Percentiles rank a stretch among this genome's conserved stretches.
Conservation (phyloP, 148 eudicot species). For the Amaranthus hypochondriacus region DNA sequence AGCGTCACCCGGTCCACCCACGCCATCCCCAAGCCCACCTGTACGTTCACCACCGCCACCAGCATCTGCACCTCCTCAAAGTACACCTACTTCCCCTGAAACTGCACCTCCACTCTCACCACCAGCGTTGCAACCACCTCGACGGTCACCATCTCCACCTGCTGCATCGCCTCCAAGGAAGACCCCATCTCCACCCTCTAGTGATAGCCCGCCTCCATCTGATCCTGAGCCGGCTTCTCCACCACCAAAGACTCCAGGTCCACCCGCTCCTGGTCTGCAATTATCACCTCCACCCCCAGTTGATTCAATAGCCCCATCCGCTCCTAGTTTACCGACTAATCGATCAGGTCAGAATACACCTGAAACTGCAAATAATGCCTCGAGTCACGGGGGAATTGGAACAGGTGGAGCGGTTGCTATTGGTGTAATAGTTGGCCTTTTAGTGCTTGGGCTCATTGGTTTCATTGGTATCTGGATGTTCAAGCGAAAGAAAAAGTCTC, state of each 20-base stretch:
- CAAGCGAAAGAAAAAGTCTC: slow-evolving; percentile 43
- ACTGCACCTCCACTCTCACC: slow-evolving; percentile 26
- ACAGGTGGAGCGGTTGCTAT: slow-evolving; percentile 40
- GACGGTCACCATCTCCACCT: slow-evolving; percentile 25
- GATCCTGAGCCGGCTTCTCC: slow-evolving; percentile 30
- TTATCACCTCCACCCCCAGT: slow-evolving; percentile 31
- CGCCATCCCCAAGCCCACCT: no score
- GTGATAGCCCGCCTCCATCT: slow-evolving; percentile 24
- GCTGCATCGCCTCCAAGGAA: slow-evolving; percentile 23
- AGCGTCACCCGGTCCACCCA: neutral
- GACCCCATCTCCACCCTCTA: slow-evolving; percentile 26
- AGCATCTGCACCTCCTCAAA: neutral
- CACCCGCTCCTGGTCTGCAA: slow-evolving; percentile 28
- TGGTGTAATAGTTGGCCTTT: slow-evolving; percentile 36
- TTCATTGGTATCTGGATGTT: slow-evolving; percentile 33
- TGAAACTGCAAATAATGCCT: slow-evolving; percentile 23
- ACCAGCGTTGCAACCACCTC: slow-evolving; percentile 28
- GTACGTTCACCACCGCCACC: slow-evolving; percentile 29
- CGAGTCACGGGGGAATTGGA: slow-evolving; percentile 32
- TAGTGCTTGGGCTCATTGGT: slow-evolving; percentile 49
- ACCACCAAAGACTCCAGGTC: slow-evolving; percentile 14
- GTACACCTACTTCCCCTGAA: slow-evolving; percentile 24
- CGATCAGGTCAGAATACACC: slow-evolving; percentile 18
- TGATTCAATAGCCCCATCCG: slow-evolving; percentile 22
- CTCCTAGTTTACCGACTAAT: slow-evolving; percentile 23